Conservation (phyloP, 345 rosid genomes). For the Lumnitzera littorea region DNA sequence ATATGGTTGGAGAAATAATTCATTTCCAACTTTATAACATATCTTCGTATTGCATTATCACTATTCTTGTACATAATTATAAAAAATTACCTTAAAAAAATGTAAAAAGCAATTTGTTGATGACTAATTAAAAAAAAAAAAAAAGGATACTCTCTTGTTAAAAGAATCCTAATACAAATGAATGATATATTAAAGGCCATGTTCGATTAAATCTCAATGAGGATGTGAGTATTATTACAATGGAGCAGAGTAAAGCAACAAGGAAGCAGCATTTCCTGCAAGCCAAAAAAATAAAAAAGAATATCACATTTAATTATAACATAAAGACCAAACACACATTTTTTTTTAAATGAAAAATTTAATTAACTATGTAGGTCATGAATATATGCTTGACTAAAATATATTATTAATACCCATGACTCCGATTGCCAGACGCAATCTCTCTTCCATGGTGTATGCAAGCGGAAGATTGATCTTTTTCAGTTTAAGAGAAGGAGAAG, state of each 20-base stretch:
- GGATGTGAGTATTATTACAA: constrained; percentile 30
- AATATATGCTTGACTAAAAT: constrained; percentile 2
- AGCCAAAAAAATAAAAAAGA: constrained; percentile 1
- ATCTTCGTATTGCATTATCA: too few species aligned
- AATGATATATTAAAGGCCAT: not conserved
- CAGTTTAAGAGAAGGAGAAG: too few species aligned
- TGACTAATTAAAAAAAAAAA: not conserved
- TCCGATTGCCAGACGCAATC: constrained; percentile 57
- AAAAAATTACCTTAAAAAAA: too few species aligned
- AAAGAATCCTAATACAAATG: too few species aligned
- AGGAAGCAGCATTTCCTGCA: constrained; percentile 82
- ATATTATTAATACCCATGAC: constrained; percentile 30
- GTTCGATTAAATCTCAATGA: not conserved
- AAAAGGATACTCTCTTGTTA: too few species aligned
- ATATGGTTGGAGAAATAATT: too few species aligned
- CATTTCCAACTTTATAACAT: too few species aligned
- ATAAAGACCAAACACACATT: not conserved
- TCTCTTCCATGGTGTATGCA: constrained; percentile 32
- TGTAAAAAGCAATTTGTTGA: too few species aligned
- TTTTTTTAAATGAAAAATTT: not conserved
- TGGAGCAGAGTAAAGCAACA: constrained; percentile 66
- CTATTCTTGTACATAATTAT: too few species aligned
- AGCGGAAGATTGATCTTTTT: too few species aligned
- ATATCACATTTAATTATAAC: not conserved
- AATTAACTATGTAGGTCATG: not conserved